phyloP scores from a whole-genome alignment of 129 eudicot species.

The Tagetes erecta region DNA sequence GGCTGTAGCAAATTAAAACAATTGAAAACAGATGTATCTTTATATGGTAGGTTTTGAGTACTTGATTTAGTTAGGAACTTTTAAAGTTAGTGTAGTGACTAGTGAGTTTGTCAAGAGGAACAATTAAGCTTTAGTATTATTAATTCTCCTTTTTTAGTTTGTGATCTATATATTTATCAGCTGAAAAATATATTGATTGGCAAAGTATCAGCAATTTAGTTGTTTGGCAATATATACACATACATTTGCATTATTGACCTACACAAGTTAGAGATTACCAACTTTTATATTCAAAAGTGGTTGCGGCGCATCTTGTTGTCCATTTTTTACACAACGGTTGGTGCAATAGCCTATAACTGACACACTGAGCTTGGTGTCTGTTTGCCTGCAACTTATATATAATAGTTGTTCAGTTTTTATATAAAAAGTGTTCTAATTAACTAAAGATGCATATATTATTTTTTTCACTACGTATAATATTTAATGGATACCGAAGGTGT shows the following conservation, averaged over 20 bases:
- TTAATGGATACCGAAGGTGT: not conserved
- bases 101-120: not conserved
- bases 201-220: too few species aligned
- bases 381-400: not conserved
- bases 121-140: not conserved
- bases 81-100: too few species aligned
- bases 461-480: not conserved
- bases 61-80: not conserved
- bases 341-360: not conserved
- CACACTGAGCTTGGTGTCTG: not conserved
- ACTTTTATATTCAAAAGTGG: too few species aligned
- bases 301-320: too few species aligned
- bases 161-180: too few species aligned
- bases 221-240: not conserved
- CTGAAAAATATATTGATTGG: not conserved
- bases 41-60: not conserved
- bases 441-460: not conserved
- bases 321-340: too few species aligned
- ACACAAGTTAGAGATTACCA: not conserved
- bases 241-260: not conserved
- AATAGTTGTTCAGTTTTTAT: not conserved
- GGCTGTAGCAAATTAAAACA: too few species aligned
- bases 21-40: not conserved
- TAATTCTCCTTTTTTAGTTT: not conserved
- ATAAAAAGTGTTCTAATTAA: not conserved